Conservation (phyloP, 2,329 filamentous ascomycete genomes). For the Aspergillus alliaceus region DNA sequence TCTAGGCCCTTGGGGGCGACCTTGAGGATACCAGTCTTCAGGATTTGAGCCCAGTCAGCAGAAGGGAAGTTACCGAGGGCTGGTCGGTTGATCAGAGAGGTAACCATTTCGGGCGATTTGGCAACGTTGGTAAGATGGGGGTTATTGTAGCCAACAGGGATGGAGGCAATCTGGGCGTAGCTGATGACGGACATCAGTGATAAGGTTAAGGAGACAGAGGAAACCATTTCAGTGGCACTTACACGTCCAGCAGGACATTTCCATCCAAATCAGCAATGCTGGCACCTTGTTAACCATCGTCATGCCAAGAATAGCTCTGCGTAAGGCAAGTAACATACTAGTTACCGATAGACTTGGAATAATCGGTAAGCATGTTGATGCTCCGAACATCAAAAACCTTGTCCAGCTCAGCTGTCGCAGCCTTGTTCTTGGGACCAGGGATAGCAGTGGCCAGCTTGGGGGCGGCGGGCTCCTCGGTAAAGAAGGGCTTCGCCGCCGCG, state of each 20-base stretch:
- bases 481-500: constrained; percentile 50
- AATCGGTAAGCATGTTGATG: constrained; percentile 80
- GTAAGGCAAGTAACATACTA: constrained; percentile 53
- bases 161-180: constrained; percentile 90
- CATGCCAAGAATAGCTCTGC: too few species aligned
- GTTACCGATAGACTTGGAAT: constrained; percentile 73
- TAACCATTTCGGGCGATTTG: constrained; percentile 74
- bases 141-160: constrained; percentile 92
- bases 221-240: constrained; percentile 20
- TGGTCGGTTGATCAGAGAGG: constrained; percentile 80
- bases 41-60: constrained; percentile 76
- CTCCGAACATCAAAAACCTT: constrained; percentile 82
- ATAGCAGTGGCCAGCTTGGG: constrained; percentile 61
- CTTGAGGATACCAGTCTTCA: constrained; percentile 76
- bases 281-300: neutral
- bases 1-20: constrained; percentile 79
- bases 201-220: neutral
- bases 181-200: constrained; percentile 41
- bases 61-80: constrained; percentile 90
- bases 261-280: constrained; percentile 53
- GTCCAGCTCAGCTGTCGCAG: constrained; percentile 68
- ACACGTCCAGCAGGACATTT: constrained; percentile 54
- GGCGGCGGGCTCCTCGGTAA: constrained; percentile 59
- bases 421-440: constrained; percentile 73
- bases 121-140: constrained; percentile 69